phyloP scores from a whole-genome alignment of 768 basidiomycete species.

The Leccinellum albellum region DNA sequence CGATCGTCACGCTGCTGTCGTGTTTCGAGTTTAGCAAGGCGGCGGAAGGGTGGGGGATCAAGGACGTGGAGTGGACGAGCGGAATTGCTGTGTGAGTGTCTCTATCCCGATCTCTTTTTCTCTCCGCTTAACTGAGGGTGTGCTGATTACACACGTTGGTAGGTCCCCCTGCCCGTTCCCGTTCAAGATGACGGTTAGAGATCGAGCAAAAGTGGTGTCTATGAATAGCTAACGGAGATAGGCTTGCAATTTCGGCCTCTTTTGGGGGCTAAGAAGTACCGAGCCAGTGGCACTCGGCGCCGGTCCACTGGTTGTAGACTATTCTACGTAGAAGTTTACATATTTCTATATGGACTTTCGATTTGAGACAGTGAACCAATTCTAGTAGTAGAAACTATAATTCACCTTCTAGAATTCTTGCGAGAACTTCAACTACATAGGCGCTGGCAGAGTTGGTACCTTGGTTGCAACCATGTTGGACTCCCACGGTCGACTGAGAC shows the following conservation, averaged over 20 bases:
- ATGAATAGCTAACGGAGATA: too few species aligned
- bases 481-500: too few species aligned
- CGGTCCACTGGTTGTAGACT: too few species aligned
- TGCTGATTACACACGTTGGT: not conserved
- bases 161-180: conserved; percentile 1
- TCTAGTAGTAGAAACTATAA: too few species aligned
- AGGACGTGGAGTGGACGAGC: conserved; percentile 4
- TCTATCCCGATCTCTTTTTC: too few species aligned
- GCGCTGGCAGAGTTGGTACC: too few species aligned
- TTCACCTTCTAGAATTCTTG: not conserved
- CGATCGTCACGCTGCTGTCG: conserved; percentile 1
- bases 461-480: not conserved
- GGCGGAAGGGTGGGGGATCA: not conserved
- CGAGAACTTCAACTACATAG: not conserved
- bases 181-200: not conserved
- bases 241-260: not conserved
- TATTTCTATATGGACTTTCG: too few species aligned
- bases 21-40: conserved; percentile 7
- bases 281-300: not conserved
- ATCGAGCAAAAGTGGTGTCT: not conserved
- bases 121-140: too few species aligned
- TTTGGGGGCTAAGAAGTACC: too few species aligned
- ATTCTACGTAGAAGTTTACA: too few species aligned
- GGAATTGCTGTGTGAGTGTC: not conserved
- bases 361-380: too few species aligned